Base-by-base conservation (phyloP, 192 early-diverging fungal genomes). In the Umbelopsis vinacea region DNA sequence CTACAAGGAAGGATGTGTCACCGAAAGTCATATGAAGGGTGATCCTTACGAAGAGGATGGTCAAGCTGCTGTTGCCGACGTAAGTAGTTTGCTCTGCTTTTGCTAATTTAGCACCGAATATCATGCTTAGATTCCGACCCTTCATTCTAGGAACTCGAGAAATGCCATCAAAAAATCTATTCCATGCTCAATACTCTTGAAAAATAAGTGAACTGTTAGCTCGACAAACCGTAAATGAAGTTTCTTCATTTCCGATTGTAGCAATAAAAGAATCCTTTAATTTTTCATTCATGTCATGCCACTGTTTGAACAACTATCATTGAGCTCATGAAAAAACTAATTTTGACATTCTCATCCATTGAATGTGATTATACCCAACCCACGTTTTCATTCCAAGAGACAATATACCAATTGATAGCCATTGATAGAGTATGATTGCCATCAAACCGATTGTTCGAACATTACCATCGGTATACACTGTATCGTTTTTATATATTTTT, bases 21-120 rank as follows among this genome's bases (percentile, higher is more conserved):
- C 26, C 9, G 57, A 72, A 33, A 45, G 19, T 60, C 43, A 35
- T 9, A 19, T 17, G n/a, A n/a, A 57, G n/a, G 57, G 26, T n/a
- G 67, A 68, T 46, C 71, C 71, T 50, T 72, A 72, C 35, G 71
- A 72, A 72, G 23, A 47, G 9, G 55, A 57, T n/a, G 71, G 71
- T 2, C 45, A 72, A 38, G 71, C 71, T n/a, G 55, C 63, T 21
- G n/a, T 72, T 5, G 52, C 71, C 6, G 48, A 72, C 3, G 71
- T 68, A 68, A 45, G 8, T 11, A 11, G 2, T 15, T 17, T 45
- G 3, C 67, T 7, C 37, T 5, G 17, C 48, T 19, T 50, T 50
- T 15, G 26, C 6, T 24, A 11, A 10, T 8, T 19, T n/a, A n/a
- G 38, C 2, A 43, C 6, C 8, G 40, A 43, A 11, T 4, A 11